Evolutionary conservation across 345 rosid species (phyloP), one percentile per base, ranked within the genome.

Genomic region (Bruguiera parviflora): DNA sequence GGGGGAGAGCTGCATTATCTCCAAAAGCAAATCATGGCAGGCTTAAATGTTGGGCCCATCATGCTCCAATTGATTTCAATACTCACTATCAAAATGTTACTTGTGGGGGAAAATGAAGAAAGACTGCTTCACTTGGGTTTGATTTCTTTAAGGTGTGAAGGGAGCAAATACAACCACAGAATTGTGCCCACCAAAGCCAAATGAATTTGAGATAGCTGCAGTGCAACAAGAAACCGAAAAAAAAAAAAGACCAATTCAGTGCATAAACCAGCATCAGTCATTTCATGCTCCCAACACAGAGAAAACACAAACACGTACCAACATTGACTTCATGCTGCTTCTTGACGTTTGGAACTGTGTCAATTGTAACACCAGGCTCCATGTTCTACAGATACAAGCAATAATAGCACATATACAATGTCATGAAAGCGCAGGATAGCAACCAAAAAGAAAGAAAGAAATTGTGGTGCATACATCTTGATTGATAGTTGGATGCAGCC

Each of bases 401-500:
- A 25, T 35, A 53, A 25, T 43, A 58, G 1, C n/a, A 11, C 13
- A 67, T 61, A 15, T 25, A 56, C 57, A 29, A 29, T 24, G 64
- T 25, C 39, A 21, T 56, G 25, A 55, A 43, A 64, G 8, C 21
- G 6, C 53, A 49, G 58, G 27, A 20, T 8, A 24, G 19, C 1
- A 3, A 43, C 4, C 5, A 43, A 10, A 9, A 39, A 1, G 11
- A 10, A 11, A 2, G 3, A 15, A 43, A 43, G 18, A 43, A 43
- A 32, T 60, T 35, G 15, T 6, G 66, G 59, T 58, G 47, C 57
- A 21, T 86, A 85, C 94, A 75, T 86, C 85, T 81, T 88, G 94
- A 77, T 88, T 88, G 63, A 86, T 75, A 22, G 90, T 86, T 22
- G 91, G 89, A 53, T 85, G 95, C 53, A 89, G 31, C 91, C 91